Evolutionary conservation across 2,329 filamentous ascomycete genomes (phyloP).

Genomic region (Trichophyton simii): DNA sequence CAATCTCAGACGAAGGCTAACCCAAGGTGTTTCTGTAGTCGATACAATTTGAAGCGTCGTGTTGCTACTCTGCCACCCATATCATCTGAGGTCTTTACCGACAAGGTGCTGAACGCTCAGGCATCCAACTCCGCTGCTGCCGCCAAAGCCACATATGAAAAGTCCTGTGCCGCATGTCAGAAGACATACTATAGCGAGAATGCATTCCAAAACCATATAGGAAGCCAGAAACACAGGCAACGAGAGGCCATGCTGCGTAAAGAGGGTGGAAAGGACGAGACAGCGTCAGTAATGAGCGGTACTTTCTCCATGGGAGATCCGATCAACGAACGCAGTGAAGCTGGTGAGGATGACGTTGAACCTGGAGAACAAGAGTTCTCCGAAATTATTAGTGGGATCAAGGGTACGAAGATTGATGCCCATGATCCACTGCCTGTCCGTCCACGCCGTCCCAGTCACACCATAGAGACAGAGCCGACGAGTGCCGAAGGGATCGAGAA

Average conservation of each 20-base stretch:
- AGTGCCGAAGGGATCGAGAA: conserved; percentile 16
- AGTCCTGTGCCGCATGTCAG: conserved; percentile 65
- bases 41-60: conserved; percentile 88
- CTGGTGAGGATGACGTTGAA: conserved; percentile 35
- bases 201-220: conserved; percentile 83
- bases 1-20: not conserved
- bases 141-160: conserved; percentile 79
- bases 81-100: conserved; percentile 92
- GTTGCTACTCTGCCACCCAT: conserved; percentile 45
- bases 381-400: conserved; percentile 63
- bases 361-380: conserved; percentile 52
- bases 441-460: conserved; percentile 31
- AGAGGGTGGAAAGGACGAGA: conserved; percentile 45
- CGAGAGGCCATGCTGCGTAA: conserved; percentile 44
- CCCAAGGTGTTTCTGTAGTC: conserved; percentile 37
- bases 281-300: conserved; percentile 65
- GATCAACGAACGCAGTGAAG: conserved; percentile 30
- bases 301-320: conserved; percentile 85
- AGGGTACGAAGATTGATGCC: conserved; percentile 48
- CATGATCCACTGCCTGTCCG: conserved; percentile 34
- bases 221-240: conserved; percentile 76
- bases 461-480: conserved; percentile 23
- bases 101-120: conserved; percentile 87
- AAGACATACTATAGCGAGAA: conserved; percentile 96
- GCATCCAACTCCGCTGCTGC: conserved; percentile 72